Base-by-base conservation (phyloP, 148 eudicot genomes). In the Nyssa sinensis region DNA sequence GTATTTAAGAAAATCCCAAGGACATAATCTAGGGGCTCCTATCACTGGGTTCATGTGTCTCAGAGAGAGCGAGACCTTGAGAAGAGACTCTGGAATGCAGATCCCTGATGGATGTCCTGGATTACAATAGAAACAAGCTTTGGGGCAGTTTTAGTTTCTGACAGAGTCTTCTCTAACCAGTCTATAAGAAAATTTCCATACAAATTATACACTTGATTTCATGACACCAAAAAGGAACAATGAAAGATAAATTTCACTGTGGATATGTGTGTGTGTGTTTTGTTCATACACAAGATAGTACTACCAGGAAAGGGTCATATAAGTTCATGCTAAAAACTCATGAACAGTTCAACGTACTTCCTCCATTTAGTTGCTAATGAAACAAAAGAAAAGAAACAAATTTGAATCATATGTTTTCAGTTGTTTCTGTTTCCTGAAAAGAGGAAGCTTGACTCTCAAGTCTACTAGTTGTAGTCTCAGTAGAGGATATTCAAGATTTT, bases 51-150 rank as follows among this genome's bases (percentile, higher is more conserved):
- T n/a, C n/a, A n/a, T n/a, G n/a, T n/a, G n/a, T n/a, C n/a, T n/a
- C n/a, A n/a, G 29, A 55, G 53, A 41, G 49, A 64, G 62, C 34
- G 62, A 49, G 21, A 81, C 83, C 80, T 72, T 62, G 65, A 81
- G 80, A 10, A 81, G 74, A 66, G 77, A 33, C 23, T 67, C 60
- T 44, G 83, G 66, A 70, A 81, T 73, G 60, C 76, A 76, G 27
- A 74, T 71, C 4, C 83, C 83, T 32, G 83, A 76, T 23, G 83
- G 83, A 55, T 81, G 76, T 24, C 83, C 83, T 2, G 83, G 83
- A 77, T 81, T 81, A 77, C 80, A 35, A 81, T 72, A 35, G 80
- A 76, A 53, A 81, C 80, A 35, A 81, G 77, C 73, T 53, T 76
- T 2, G 83, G 83, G 14, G 72, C 33, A 34, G 83, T 74, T 47